Conservation (phyloP, 805 yeast species). For the Starmerella floris region DNA sequence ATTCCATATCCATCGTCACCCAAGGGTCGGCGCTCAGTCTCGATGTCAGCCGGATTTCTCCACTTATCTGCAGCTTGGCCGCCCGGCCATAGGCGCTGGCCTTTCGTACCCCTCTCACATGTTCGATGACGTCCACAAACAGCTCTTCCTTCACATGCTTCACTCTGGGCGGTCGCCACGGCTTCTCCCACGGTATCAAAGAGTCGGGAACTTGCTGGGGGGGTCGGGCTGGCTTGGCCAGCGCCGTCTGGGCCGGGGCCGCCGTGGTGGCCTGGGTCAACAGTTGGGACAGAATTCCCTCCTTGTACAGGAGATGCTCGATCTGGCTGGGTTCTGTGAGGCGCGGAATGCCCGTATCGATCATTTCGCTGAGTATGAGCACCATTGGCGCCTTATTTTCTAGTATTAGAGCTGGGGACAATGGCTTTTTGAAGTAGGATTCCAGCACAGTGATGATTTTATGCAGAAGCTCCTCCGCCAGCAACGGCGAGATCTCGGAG, state of each 20-base stretch:
- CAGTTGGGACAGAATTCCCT: conserved; percentile 21
- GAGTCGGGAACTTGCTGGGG: conserved; percentile 7
- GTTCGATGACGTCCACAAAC: conserved; percentile 69
- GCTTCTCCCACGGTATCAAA: conserved; percentile 27
- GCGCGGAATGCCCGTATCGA: conserved; percentile 66
- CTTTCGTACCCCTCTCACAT: conserved; percentile 38
- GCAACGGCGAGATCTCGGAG: conserved; percentile 34
- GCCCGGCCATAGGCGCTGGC: conserved; percentile 18
- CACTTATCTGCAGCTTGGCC: conserved; percentile 36
- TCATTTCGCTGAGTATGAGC: conserved; percentile 58
- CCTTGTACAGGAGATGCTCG: conserved; percentile 55
- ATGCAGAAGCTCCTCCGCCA: conserved; percentile 42
- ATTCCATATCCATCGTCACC: conserved; percentile 41
- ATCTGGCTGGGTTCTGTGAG: conserved; percentile 59
- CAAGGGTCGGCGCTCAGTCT: conserved; percentile 70
- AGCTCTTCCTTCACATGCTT: conserved; percentile 69
- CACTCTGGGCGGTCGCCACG: conserved; percentile 73
- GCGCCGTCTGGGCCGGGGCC: not conserved
- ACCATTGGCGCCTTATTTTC: conserved; percentile 60
- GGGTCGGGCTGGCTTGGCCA: not conserved
- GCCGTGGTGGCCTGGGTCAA: conserved; percentile 10
- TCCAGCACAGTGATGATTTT: conserved; percentile 39
- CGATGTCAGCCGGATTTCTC: conserved; percentile 49
- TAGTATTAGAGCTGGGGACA: conserved; percentile 46
- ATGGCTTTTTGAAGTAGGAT: conserved; percentile 45